Percentiles rank a stretch among this genome's conserved stretches.
Conservation (phyloP, 2,329 filamentous ascomycete genomes). For the Fusarium newnesense region DNA sequence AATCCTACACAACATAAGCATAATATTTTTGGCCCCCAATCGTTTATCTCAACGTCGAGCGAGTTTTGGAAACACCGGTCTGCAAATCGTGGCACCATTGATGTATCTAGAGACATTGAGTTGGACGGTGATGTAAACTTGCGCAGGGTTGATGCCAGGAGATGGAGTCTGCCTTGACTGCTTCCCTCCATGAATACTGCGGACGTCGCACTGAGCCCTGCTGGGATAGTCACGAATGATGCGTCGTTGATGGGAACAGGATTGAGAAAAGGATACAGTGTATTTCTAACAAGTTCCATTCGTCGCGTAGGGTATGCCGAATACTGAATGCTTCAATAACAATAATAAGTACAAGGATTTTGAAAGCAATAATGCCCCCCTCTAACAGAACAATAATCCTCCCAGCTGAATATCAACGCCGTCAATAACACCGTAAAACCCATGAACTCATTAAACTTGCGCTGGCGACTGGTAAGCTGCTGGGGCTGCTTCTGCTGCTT, state of each 20-base stretch:
- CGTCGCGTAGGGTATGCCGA: not conserved
- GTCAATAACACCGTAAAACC: slow-evolving; percentile 8
- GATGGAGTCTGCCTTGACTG: slow-evolving; percentile 5
- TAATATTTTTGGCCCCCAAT: slow-evolving; percentile 19
- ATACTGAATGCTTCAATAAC: not conserved
- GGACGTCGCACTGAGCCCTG: not conserved
- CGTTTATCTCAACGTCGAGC: slow-evolving; percentile 33
- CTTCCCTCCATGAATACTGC: not conserved
- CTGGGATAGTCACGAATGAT: not conserved
- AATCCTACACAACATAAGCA: slow-evolving; percentile 60
- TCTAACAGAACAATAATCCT: slow-evolving; percentile 1
- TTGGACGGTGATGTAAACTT: slow-evolving; percentile 60
- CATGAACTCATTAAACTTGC: not conserved
- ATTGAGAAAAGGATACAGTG: not conserved
- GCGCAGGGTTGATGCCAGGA: slow-evolving; percentile 57
- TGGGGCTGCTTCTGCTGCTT: not conserved
- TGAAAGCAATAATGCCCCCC: not conserved
- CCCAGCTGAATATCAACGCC: slow-evolving; percentile 26
- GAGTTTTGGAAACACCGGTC: slow-evolving; percentile 55
- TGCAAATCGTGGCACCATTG: slow-evolving; percentile 14
- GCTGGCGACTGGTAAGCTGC: not conserved
- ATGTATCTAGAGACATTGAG: not conserved
- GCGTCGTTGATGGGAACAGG: not conserved
- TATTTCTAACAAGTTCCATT: slow-evolving; percentile 5
- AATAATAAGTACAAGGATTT: not conserved